Base-by-base conservation (phyloP, 2,329 filamentous ascomycete species). In the Venturia aucupariae region DNA sequence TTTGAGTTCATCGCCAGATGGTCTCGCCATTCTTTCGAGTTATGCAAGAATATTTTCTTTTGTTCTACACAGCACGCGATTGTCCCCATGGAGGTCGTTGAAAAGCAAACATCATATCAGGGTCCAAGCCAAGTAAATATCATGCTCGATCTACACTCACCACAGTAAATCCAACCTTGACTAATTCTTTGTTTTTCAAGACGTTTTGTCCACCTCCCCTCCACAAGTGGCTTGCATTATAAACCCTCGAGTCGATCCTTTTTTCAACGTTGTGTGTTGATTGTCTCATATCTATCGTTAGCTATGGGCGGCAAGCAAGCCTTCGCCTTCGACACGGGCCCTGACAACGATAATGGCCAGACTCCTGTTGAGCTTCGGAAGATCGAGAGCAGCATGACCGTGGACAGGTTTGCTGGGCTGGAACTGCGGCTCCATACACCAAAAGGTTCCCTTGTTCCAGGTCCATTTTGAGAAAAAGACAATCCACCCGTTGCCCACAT, bases 391-490 rank as follows among this genome's bases (percentile, higher is more conserved):
- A 32, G 22, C 22, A 44, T 42, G 41, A 22, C 41, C 6, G 32
- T 65, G 38, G 27, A 42, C 4, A 54, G 64, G 38, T 75, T 75
- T 64, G 70, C 75, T 24, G 71, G 73, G 63, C 68, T 84, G 22
- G 66, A 76, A 30, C 74, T 83, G 46, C 71, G 79, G 48, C 71
- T 75, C 63, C 73, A 81, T 65, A 83, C 81, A 22, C 80, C 80
- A 17, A 82, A 82, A 80, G 80, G 80, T 82, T 67, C 63, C 38
- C 42, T n/a, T 44, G 15, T 44, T 44, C 42, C 42, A 41, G 38
- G 13, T 15, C 3, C 38, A 41, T 3, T 41, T 13, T 41, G 8
- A 35, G 5, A 11, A 10, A 41, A 41, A 8, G 38, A 13, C 38
- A 5, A 41, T 15, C 38, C 3, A 41, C 13, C 38, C 5, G 10